Percentiles rank a stretch among this genome's conserved stretches.
phyloP scores from a whole-genome alignment of 2,329 filamentous ascomycete species.

The Cladosporium colombiae region DNA sequence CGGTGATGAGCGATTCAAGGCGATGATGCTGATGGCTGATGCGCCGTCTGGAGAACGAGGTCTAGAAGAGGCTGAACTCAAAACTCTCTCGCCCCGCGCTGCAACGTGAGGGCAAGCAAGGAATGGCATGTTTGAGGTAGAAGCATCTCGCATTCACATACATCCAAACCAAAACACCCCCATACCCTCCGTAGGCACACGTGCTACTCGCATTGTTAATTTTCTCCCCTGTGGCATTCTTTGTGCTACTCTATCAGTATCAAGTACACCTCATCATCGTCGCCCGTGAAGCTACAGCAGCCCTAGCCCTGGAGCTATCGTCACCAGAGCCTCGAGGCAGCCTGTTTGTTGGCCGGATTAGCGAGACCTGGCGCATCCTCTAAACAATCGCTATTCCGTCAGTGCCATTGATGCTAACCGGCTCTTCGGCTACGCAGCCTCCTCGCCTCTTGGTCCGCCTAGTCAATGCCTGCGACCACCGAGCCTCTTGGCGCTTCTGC shows the following conservation, averaged over 20 bases:
- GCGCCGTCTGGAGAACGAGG: not conserved
- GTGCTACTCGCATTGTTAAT: not conserved
- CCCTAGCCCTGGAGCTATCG: not conserved
- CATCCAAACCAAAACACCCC: not conserved
- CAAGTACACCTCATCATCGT: not conserved
- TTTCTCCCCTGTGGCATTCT: not conserved
- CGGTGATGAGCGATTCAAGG: not conserved
- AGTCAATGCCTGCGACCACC: slow-evolving; percentile 23
- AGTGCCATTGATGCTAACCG: slow-evolving; percentile 2
- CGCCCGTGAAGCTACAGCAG: not conserved
- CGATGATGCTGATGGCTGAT: not conserved
- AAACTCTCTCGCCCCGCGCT: slow-evolving; percentile 6
- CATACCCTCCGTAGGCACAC: not conserved
- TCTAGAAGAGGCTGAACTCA: slow-evolving; percentile 11
- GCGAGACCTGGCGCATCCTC: not conserved
- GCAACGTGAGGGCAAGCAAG: slow-evolving; percentile 3
- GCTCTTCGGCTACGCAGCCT: slow-evolving; percentile 11
- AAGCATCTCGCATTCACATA: not conserved
- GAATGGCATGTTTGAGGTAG: slow-evolving; percentile 3
- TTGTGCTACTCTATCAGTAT: not conserved
- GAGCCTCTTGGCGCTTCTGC: slow-evolving; percentile 22
- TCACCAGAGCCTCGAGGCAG: not conserved
- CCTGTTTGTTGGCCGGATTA: not conserved
- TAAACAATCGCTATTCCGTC: not conserved
- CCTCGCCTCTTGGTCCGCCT: slow-evolving; percentile 15